Evolutionary conservation across 1,284 basidiomycete species (phyloP).

Genomic region (Papiliotrema fonsecae): DNA sequence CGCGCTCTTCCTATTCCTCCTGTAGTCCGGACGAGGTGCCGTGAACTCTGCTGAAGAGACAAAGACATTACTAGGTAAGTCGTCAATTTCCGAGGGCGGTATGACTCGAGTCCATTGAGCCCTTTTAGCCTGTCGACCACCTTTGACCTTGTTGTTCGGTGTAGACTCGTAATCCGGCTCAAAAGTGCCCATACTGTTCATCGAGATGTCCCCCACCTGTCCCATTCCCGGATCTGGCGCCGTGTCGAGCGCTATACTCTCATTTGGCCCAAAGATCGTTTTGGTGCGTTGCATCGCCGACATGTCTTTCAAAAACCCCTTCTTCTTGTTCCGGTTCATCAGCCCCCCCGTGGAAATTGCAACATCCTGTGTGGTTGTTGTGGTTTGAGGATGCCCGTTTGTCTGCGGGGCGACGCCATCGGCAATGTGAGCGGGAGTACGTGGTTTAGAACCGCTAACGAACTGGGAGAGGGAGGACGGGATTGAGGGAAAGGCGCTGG

Average conservation of each 20-base stretch:
- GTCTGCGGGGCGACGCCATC: no score
- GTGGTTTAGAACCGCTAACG: neutral
- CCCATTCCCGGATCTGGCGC: neutral
- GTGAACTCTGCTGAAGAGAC: conserved; percentile 29
- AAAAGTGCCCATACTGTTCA: neutral
- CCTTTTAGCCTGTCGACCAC: neutral
- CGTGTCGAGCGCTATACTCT: neutral
- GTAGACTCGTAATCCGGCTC: neutral
- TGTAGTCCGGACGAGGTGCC: conserved; percentile 4
- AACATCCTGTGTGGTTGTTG: conserved; percentile 2
- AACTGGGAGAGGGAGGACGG: neutral
- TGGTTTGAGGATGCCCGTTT: neutral
- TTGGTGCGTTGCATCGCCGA: conserved; percentile 22
- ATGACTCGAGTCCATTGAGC: conserved; percentile 8
- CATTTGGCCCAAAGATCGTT: conserved; percentile 23
- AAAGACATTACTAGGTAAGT: conserved; percentile 37
- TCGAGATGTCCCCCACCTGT: neutral
- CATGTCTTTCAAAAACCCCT: conserved; percentile 42
- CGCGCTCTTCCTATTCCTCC: neutral
- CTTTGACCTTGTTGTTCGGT: neutral
- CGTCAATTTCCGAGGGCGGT: conserved; percentile 24
- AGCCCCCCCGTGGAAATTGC: conserved; percentile 23
- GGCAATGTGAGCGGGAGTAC: no score
- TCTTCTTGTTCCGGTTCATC: conserved; percentile 44
- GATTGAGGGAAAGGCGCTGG: neutral